A percentile compares a stretch with the other conserved stretches of the same genome.
Evolutionary conservation across 140 eudicot species (phyloP).

Genomic region (Flaveria floridana): DNA sequence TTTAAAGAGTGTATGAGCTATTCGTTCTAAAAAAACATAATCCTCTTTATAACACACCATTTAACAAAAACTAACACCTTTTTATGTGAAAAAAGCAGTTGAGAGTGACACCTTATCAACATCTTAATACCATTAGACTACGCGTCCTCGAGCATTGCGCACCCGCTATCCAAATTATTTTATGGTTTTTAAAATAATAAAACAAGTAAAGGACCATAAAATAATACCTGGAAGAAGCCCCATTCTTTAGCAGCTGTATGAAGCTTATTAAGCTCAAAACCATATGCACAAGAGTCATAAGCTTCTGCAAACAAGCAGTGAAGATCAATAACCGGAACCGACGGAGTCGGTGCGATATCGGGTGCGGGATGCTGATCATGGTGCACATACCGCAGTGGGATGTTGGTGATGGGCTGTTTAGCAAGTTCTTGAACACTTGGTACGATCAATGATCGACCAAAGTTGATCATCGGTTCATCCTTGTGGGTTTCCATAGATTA

Average conservation of each 20-base stretch:
- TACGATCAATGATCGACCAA: slow-evolving; percentile 64
- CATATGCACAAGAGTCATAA: not conserved
- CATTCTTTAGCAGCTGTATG: slow-evolving; percentile 73
- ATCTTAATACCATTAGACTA: too few species aligned
- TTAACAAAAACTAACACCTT: too few species aligned
- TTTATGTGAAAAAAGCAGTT: too few species aligned
- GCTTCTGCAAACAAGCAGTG: slow-evolving; percentile 30
- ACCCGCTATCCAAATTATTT: too few species aligned
- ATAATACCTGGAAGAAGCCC: slow-evolving; percentile 78
- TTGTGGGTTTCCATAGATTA: slow-evolving; percentile 24
- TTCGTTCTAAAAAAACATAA: too few species aligned
- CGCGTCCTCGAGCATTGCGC: too few species aligned
- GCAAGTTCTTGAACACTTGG: slow-evolving; percentile 79
- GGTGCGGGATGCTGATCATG: slow-evolving; percentile 25
- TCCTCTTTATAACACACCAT: too few species aligned
- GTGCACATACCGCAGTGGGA: slow-evolving; percentile 58
- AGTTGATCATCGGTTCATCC: slow-evolving; percentile 31
- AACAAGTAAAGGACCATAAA: not conserved
- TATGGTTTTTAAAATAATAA: too few species aligned
- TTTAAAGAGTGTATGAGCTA: too few species aligned
- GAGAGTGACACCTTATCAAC: too few species aligned
- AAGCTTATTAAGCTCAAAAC: slow-evolving; percentile 40
- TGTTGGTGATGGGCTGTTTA: slow-evolving; percentile 38
- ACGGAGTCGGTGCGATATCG: slow-evolving; percentile 15
- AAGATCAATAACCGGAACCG: slow-evolving; percentile 57